A percentile compares a stretch with the other conserved stretches of the same genome.
Conservation (phyloP, 1,284 basidiomycete species). For the Trichosporon sp. region DNA sequence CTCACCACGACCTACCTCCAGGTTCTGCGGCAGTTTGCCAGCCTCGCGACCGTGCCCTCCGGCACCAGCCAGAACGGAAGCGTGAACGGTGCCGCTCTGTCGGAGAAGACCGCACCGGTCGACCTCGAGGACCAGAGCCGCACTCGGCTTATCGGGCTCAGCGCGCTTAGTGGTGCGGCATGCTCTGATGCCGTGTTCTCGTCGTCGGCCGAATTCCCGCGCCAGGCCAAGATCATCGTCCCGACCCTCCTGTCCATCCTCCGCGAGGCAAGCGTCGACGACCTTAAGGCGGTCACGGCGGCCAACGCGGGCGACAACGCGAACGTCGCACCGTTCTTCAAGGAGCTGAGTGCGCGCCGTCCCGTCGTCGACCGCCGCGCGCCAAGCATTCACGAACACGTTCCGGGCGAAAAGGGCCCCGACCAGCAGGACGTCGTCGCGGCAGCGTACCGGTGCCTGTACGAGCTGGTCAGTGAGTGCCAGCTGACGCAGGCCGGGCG, state of each 20-base stretch:
- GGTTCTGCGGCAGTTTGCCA: slow-evolving; percentile 69
- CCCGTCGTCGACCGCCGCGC: slow-evolving; percentile 77
- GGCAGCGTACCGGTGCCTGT: slow-evolving; percentile 72
- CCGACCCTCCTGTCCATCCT: slow-evolving; percentile 74
- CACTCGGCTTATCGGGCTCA: slow-evolving; percentile 80
- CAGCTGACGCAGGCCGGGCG: slow-evolving; percentile 70
- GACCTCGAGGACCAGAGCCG: slow-evolving; percentile 59
- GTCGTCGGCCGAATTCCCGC: slow-evolving; percentile 71
- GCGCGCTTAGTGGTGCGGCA: slow-evolving; percentile 76
- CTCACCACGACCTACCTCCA: slow-evolving; percentile 73
- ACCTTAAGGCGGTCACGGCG: slow-evolving; percentile 69
- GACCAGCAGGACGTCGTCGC: slow-evolving; percentile 71
- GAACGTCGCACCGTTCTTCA: slow-evolving; percentile 67
- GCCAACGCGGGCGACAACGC: slow-evolving; percentile 53
- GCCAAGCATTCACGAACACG: slow-evolving; percentile 80
- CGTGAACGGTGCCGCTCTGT: slow-evolving; percentile 56
- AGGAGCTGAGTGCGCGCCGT: slow-evolving; percentile 69
- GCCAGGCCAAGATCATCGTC: slow-evolving; percentile 72
- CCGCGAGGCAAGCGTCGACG: slow-evolving; percentile 65
- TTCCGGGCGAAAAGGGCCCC: slow-evolving; percentile 85
- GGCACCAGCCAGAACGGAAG: slow-evolving; percentile 60
- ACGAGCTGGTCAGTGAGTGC: slow-evolving; percentile 73
- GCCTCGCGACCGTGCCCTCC: slow-evolving; percentile 65
- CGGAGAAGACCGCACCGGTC: slow-evolving; percentile 37
- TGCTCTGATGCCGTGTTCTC: slow-evolving; percentile 83